Evolutionary conservation across 2,329 filamentous ascomycete species (phyloP).

Genomic region (Colletotrichum graminicola): DNA sequence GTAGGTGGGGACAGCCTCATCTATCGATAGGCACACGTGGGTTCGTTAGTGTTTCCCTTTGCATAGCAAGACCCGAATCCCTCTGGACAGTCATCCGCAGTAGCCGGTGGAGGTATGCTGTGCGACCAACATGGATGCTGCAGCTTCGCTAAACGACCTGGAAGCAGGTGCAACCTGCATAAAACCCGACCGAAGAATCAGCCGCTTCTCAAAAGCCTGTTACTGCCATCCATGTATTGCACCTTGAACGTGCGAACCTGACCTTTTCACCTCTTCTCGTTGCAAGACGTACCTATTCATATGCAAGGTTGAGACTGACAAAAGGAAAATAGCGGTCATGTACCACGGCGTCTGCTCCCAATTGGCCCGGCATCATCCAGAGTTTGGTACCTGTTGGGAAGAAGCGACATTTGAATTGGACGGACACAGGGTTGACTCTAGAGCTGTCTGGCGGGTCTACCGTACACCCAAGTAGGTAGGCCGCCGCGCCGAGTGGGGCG

Average conservation of each 20-base stretch:
- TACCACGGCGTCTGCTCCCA: not conserved
- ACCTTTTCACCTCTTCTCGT: not conserved
- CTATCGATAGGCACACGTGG: not conserved
- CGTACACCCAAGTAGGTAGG: not conserved
- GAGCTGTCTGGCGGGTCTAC: slow-evolving; percentile 1
- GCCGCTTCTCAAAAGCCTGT: not conserved
- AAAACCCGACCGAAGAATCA: not conserved
- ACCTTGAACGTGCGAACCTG: not conserved
- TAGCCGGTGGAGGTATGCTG: not conserved
- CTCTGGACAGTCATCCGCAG: not conserved
- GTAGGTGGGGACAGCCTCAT: not conserved
- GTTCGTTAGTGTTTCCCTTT: not conserved
- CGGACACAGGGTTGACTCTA: slow-evolving; percentile 15
- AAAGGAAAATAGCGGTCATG: not conserved
- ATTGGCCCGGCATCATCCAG: not conserved
- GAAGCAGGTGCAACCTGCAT: slow-evolving; percentile 3
- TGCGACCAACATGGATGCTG: slow-evolving; percentile 6
- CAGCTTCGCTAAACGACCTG: not conserved
- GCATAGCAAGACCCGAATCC: not conserved
- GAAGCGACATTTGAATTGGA: slow-evolving; percentile 13
- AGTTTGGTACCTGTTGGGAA: not conserved
- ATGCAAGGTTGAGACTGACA: not conserved
- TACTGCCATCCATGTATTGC: no score
- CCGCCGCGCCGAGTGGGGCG: slow-evolving; percentile 12
- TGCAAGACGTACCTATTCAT: not conserved